A percentile compares a stretch with the other conserved stretches of the same genome.
Evolutionary conservation across 345 rosid species (phyloP).

Genomic region (Acer yangbiense): DNA sequence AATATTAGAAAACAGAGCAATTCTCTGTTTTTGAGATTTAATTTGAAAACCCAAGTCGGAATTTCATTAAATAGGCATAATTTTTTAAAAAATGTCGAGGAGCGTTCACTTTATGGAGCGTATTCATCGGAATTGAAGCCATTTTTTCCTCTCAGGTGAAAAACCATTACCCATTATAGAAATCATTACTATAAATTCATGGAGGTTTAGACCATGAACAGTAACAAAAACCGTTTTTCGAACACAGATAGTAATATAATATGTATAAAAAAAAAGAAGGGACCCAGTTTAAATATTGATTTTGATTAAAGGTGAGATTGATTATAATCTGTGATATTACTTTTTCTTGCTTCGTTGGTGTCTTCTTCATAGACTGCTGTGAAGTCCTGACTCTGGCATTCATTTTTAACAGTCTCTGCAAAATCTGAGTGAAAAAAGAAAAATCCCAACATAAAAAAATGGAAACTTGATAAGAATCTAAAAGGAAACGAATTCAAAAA

Average conservation of each 20-base stretch:
- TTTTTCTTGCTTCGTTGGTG: slow-evolving; percentile 44
- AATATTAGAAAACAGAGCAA: background rate
- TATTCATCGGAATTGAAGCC: slow-evolving; percentile 33
- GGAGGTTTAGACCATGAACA: background rate
- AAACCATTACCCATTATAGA: background rate
- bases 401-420: slow-evolving; percentile 30
- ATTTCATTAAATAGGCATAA: slow-evolving; percentile 18
- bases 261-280: slow-evolving; percentile 9
- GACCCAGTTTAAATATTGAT: slow-evolving; percentile 17
- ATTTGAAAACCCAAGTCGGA: slow-evolving; percentile 20
- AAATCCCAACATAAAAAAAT: slow-evolving; percentile 9
- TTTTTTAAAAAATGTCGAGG: slow-evolving; percentile 20
- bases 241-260: slow-evolving; percentile 14
- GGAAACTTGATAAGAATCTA: background rate
- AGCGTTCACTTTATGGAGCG: slow-evolving; percentile 32
- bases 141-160: slow-evolving; percentile 17
- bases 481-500: background rate
- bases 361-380: slow-evolving; percentile 32
- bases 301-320: slow-evolving; percentile 20
- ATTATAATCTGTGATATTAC: slow-evolving; percentile 30
- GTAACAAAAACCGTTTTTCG: slow-evolving; percentile 28
- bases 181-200: slow-evolving; percentile 1
- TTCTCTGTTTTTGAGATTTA: background rate
- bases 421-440: slow-evolving; percentile 4
- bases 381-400: slow-evolving; percentile 32